Evolutionary conservation across 2,329 filamentous ascomycete genomes (phyloP).

Genomic region (Ceratocystis eucalypticola): DNA sequence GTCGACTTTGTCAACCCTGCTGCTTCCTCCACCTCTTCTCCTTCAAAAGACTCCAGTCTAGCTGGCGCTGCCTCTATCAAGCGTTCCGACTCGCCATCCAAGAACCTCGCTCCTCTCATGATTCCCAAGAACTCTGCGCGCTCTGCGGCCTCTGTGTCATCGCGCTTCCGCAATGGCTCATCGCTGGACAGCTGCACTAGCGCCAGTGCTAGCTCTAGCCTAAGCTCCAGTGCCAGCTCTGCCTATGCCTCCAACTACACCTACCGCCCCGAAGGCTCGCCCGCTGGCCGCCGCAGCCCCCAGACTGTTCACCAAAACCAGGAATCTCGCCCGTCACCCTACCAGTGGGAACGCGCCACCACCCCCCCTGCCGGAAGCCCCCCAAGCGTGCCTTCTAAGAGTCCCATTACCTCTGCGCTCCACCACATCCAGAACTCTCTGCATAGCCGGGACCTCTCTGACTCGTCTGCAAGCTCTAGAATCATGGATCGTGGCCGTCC

Average conservation of each 20-base stretch:
- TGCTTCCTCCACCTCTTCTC: neutral
- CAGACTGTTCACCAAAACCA: neutral
- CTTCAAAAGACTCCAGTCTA: neutral
- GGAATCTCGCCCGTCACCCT: neutral
- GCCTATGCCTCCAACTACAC: constrained; percentile 5
- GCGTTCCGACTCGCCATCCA: constrained; percentile 13
- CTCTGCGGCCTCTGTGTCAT: constrained; percentile 10
- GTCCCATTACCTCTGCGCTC: neutral
- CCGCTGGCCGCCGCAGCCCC: constrained; percentile 1
- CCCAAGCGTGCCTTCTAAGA: constrained; percentile 12
- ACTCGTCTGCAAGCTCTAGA: constrained; percentile 27
- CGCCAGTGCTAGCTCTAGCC: neutral
- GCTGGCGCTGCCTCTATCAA: neutral
- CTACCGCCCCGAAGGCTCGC: constrained; percentile 7
- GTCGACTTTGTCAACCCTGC: constrained; percentile 10
- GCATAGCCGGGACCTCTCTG: constrained; percentile 43
- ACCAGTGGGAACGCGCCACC: constrained; percentile 4
- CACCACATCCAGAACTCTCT: neutral
- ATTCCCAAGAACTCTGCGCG: constrained; percentile 14
- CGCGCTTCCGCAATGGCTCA: constrained; percentile 15
- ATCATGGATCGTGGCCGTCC: constrained; percentile 51
- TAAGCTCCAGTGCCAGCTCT: neutral
- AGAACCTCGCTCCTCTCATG: constrained; percentile 13
- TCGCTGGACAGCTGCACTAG: constrained; percentile 11
- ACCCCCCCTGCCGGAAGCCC: constrained; percentile 9